These are phyloP conservation scores for Ascochyta lentis DNA, from an alignment of 2,329 filamentous ascomycete species.

Conservation along the genomic window DNA sequence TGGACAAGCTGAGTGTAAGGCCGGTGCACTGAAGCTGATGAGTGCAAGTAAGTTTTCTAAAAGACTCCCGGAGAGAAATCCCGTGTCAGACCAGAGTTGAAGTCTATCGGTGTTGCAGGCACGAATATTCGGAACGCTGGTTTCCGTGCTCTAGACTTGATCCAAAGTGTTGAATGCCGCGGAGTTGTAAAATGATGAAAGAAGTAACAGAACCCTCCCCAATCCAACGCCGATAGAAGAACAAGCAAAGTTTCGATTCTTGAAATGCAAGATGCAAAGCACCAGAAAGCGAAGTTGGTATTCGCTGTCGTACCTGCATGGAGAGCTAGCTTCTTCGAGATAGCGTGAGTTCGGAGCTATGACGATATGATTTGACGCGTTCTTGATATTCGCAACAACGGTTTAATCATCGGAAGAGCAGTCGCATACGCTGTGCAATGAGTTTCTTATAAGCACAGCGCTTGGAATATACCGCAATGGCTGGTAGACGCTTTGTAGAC, in stretches of 20 bases:
- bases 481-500: constrained; percentile 59
- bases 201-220: constrained; percentile 2
- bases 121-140: constrained; percentile 13
- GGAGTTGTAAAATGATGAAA: constrained; percentile 3
- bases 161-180: constrained; percentile 7
- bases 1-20: not conserved
- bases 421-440: constrained; percentile 5
- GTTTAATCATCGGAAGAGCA: not conserved
- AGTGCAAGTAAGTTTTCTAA: not conserved
- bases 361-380: constrained; percentile 7
- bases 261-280: not conserved
- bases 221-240: constrained; percentile 12
- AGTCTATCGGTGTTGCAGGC: constrained; percentile 6
- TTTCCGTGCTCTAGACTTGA: constrained; percentile 16
- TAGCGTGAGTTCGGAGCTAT: constrained; percentile 11
- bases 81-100: constrained; percentile 1
- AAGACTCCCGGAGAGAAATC: not conserved
- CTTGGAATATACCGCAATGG: constrained; percentile 50
- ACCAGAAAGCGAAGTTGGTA: constrained; percentile 11
- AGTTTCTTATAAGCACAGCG: not conserved
- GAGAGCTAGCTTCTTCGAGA: constrained; percentile 8
- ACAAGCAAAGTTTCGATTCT: constrained; percentile 1
- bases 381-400: not conserved
- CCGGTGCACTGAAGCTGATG: not conserved
- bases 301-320: constrained; percentile 16